Conservation (phyloP, 495 filamentous ascomycete species). For the Penicillium arizonense region DNA sequence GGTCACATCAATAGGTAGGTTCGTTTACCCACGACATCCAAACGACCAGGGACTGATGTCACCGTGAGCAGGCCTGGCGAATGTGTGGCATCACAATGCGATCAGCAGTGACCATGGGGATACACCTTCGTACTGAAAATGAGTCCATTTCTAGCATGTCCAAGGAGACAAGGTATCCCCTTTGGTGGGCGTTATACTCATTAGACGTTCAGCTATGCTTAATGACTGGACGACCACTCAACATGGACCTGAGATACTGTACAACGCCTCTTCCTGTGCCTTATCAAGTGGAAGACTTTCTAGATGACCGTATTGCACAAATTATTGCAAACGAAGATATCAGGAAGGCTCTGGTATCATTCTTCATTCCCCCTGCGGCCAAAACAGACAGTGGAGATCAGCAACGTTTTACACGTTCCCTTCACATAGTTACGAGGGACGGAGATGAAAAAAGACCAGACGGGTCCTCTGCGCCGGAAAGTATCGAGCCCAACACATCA, state of each 20-base stretch:
- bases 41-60: background rate
- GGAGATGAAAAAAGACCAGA: too few species aligned
- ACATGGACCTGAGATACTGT: conserved; percentile 48
- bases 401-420: background rate
- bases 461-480: background rate
- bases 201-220: conserved; percentile 54
- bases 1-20: conserved; percentile 4
- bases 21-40: background rate
- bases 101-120: conserved; percentile 52
- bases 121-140: conserved; percentile 58
- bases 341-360: background rate
- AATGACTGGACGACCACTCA: conserved; percentile 57
- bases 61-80: conserved; percentile 2
- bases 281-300: conserved; percentile 46
- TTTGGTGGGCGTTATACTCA: conserved; percentile 51
- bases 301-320: background rate
- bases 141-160: conserved; percentile 37
- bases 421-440: too few species aligned
- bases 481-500: conserved; percentile 25
- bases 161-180: conserved; percentile 34
- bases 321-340: background rate
- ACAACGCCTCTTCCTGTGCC: conserved; percentile 51
- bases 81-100: conserved; percentile 53
- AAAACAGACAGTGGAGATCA: background rate
- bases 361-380: background rate